A percentile compares a stretch with the other conserved stretches of the same genome.
These are phyloP conservation scores for Iberis pinnata DNA, from an alignment of 345 rosid species.

Conservation along the genomic window DNA sequence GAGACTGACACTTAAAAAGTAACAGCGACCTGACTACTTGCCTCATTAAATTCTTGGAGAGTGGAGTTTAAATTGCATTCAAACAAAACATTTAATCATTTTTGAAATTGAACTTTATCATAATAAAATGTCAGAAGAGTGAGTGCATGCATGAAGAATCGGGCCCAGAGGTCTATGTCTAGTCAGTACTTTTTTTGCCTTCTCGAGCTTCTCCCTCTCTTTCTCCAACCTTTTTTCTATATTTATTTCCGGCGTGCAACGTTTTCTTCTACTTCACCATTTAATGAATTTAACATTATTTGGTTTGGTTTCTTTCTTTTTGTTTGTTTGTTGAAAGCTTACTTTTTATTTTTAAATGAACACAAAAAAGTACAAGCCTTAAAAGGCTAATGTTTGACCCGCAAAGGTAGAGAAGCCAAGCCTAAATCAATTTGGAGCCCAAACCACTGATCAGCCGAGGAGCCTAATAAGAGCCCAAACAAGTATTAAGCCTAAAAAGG, in stretches of 20 bases:
- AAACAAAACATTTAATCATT: constrained; percentile 15
- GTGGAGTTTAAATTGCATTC: constrained; percentile 5
- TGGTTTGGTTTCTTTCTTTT: not conserved
- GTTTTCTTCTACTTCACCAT: not conserved
- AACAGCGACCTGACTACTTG: constrained; percentile 2
- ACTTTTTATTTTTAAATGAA: no score
- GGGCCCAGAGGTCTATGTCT: constrained; percentile 30
- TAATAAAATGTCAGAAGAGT: constrained; percentile 23
- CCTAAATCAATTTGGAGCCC: no score
- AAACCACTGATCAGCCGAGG: no score
- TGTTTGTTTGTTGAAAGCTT: no score
- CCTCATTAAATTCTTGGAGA: constrained; percentile 20
- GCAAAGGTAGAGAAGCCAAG: no score
- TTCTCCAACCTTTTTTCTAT: constrained; percentile 14
- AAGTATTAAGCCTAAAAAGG: no score
- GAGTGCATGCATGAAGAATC: constrained; percentile 31
- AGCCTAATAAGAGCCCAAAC: no score
- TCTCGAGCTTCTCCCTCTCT: constrained; percentile 28
- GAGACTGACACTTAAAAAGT: constrained; percentile 22
- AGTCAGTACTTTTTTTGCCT: constrained; percentile 30
- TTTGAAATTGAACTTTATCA: constrained; percentile 2
- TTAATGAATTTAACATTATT: not conserved
- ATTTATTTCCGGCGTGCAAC: constrained; percentile 15
- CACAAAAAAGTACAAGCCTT: not conserved
- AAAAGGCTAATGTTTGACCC: no score